Evolutionary conservation across 805 yeast genomes (phyloP).

Genomic region (Saccharomyces jurei): DNA sequence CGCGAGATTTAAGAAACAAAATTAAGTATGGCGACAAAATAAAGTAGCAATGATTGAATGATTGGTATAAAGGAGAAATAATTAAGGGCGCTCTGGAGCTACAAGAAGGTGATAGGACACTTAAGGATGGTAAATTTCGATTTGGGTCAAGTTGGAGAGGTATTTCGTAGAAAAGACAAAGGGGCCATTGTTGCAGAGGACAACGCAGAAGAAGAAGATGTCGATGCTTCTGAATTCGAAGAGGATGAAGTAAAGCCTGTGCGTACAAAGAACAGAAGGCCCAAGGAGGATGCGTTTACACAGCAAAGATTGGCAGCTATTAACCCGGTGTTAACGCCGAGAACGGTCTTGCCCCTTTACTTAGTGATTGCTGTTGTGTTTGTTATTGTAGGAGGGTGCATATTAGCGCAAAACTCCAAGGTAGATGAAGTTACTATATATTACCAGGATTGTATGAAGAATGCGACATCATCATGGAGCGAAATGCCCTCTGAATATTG

Average conservation of each 20-base stretch:
- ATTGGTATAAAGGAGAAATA: neutral
- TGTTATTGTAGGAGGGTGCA: slow-evolving; percentile 84
- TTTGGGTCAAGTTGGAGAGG: slow-evolving; percentile 23
- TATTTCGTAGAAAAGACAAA: slow-evolving; percentile 24
- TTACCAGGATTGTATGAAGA: slow-evolving; percentile 59
- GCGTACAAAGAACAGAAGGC: slow-evolving; percentile 49
- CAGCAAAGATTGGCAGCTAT: slow-evolving; percentile 53
- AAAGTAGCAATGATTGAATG: neutral
- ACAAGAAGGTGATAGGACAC: neutral
- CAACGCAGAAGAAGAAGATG: slow-evolving; percentile 23
- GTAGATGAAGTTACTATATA: slow-evolving; percentile 69
- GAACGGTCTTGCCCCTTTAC: slow-evolving; percentile 76
- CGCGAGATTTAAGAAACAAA: neutral
- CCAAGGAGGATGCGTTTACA: slow-evolving; percentile 66
- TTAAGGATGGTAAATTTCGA: slow-evolving; percentile 21
- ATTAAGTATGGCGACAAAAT: neutral
- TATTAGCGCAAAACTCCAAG: slow-evolving; percentile 58
- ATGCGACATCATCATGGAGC: slow-evolving; percentile 41
- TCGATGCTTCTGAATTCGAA: slow-evolving; percentile 31
- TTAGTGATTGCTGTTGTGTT: slow-evolving; percentile 68
- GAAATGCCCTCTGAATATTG: slow-evolving; percentile 53
- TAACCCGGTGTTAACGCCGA: slow-evolving; percentile 84
- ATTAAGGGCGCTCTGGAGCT: neutral
- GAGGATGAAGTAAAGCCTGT: slow-evolving; percentile 33
- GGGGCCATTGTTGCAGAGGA: slow-evolving; percentile 7